Evolutionary conservation across 768 basidiomycete species (phyloP), one percentile per base, ranked within the genome.

Genomic region (Rhizopogon vinicolor): DNA sequence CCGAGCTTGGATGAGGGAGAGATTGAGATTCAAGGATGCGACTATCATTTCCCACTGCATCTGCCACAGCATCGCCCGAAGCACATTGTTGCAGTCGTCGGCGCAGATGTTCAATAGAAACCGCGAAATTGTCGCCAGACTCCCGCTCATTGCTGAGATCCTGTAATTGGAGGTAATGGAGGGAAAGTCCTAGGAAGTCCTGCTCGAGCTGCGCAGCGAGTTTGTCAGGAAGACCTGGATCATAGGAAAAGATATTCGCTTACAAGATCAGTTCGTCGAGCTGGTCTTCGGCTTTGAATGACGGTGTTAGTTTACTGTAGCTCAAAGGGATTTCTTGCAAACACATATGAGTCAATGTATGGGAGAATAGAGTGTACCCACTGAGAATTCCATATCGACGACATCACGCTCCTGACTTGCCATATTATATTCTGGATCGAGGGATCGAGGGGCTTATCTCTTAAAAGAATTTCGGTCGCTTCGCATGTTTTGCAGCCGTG

Each of bases 1-100:
- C 67, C 95, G 90, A 1, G 89, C 79, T 61, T 96, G 88, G 19
- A 89, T 76, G 40, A 97, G 74, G 1, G 93, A 94, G 48, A 94
- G 79, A 65, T 95, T 94, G 60, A 93, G 78, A 68, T 97, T 97
- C 67, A 95, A 83, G 1, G 86, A 83, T 46, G 82, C 74, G 3
- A 93, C 72, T 35, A 79, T 77, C 48, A 78, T 82, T 60, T 89
- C 81, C 78, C 1, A 74, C 69, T 9, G 69, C 72, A 5, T 77
- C 75, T 0, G 72, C 67, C 60, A 77, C 76, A 37, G 80, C 74
- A 12, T 74, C 70, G 2, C 68, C 60, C 4, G 60, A 50, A 41
- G 56, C 52, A 22, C 63, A 72, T 35, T 61, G 81, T 33, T 78
- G 78, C 44, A 91, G 72, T 14, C 89, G 80, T n/a, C 75, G 74